Percentiles rank a stretch among this genome's conserved stretches.
These are phyloP conservation scores for Scytalidium lignicola DNA, from an alignment of 2,329 filamentous ascomycete species.

Conservation along the genomic window DNA sequence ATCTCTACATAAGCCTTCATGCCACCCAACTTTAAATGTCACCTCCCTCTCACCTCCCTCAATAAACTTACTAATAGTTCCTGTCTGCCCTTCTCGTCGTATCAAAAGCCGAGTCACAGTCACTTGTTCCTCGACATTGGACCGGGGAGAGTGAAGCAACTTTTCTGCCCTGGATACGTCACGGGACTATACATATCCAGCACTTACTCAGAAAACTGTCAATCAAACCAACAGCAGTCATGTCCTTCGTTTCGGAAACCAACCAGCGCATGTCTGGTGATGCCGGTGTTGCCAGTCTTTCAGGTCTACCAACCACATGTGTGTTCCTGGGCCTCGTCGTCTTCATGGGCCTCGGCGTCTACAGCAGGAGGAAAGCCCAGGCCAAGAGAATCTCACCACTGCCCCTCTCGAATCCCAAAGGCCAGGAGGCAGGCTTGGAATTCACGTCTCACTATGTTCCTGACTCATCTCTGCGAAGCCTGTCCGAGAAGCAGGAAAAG, in stretches of 20 bases:
- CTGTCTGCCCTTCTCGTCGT: neutral
- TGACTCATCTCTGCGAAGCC: neutral
- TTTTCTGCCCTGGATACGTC: neutral
- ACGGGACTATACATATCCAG: neutral
- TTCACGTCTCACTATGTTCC: conserved; percentile 1
- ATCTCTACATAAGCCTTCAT: neutral
- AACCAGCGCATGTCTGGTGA: conserved; percentile 1
- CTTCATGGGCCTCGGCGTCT: conserved; percentile 7
- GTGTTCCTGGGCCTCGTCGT: conserved; percentile 8
- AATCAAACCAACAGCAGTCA: neutral
- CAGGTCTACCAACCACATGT: conserved; percentile 1
- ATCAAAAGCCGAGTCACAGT: neutral
- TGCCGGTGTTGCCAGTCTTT: neutral
- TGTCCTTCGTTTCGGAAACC: neutral
- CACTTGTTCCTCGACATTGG: neutral
- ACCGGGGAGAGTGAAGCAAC: no score
- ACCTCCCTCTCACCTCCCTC: conserved; percentile 4
- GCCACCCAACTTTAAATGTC: neutral
- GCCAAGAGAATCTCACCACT: neutral
- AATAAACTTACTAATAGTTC: conserved; percentile 4
- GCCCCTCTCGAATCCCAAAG: conserved; percentile 7
- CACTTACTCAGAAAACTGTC: neutral
- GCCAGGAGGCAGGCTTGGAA: neutral
- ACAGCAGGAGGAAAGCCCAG: conserved; percentile 4
- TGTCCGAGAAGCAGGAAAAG: neutral